Evolutionary conservation across 192 early-diverging fungal genomes (phyloP), one percentile per base, ranked within the genome.

Genomic region (Polychytrium aggregatum): DNA sequence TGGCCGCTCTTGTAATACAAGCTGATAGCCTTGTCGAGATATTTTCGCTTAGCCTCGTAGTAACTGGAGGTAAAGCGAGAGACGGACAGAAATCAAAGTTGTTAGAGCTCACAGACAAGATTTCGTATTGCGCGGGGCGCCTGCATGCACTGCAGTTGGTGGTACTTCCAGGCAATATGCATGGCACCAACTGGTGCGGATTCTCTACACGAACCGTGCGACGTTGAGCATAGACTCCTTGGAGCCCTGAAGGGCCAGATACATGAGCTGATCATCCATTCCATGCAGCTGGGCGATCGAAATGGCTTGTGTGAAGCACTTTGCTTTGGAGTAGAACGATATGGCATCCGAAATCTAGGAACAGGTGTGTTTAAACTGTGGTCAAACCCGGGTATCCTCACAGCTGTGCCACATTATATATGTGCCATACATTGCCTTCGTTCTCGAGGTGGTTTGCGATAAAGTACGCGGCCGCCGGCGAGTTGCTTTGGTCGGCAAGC

Each of bases 261-360:
- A 60, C 48, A 71, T 72, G 21, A 78, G 60, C 28, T 70, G 52
- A 17, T 64, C 57, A 24, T 52, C 52, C 36, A 78, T 51, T 8
- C 61, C 56, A 41, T 77, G 42, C 45, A 65, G 63, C 49, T 72
- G 77, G 18, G 77, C 77, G 8, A 79, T 49, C 25, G 62, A 45
- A 18, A 74, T 67, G 18, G 77, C 77, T 48, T 68, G 68, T 9
- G 48, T 48, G 30, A 62, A 57, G 52, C 68, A 70, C 42, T 65
- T 63, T 5, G 76, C 76, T 40, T 48, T 46, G 0, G 54, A 42
- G 51, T 67, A 78, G 20, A 59, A 70, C 8, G 46, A 47, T n/a
- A 78, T 68, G 1, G 76, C 76, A 21, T 77, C 66, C 18, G 50
- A 16, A 21, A 67, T 50, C 64, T 72, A 33, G 31, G 31, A 46